These are phyloP conservation scores for Fusarium circinatum DNA, from an alignment of 2,329 filamentous ascomycete genomes.

Conservation along the genomic window DNA sequence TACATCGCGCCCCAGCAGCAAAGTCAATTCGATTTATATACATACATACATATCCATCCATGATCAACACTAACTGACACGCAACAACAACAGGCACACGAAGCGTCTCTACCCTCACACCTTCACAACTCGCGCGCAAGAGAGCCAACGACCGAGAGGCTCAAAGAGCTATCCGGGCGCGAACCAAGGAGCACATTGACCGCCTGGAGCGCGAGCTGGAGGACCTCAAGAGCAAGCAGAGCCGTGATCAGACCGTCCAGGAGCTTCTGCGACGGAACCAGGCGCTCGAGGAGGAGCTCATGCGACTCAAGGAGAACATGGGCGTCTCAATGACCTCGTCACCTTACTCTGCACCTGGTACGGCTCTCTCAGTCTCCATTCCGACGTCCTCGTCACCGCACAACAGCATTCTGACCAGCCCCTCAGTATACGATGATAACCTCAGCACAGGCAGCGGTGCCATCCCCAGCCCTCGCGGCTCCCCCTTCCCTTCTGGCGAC, in stretches of 20 bases:
- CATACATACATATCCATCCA: not conserved
- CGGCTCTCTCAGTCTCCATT: slow-evolving; percentile 7
- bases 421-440: slow-evolving; percentile 55
- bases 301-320: slow-evolving; percentile 57
- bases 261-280: slow-evolving; percentile 63
- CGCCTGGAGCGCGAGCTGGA: slow-evolving; percentile 78
- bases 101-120: slow-evolving; percentile 87
- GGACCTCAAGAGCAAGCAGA: slow-evolving; percentile 68
- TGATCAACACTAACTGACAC: slow-evolving; percentile 23
- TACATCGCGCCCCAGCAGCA: not conserved
- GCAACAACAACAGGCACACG: slow-evolving; percentile 62
- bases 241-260: slow-evolving; percentile 62
- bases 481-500: slow-evolving; percentile 57
- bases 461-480: slow-evolving; percentile 57
- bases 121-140: slow-evolving; percentile 89
- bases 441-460: slow-evolving; percentile 52
- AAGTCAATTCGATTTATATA: not conserved
- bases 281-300: slow-evolving; percentile 64
- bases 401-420: slow-evolving; percentile 22
- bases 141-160: slow-evolving; percentile 92
- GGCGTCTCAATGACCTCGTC: slow-evolving; percentile 55
- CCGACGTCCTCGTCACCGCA: not conserved
- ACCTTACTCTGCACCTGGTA: slow-evolving; percentile 56
- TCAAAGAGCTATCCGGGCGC: slow-evolving; percentile 85
- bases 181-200: slow-evolving; percentile 89